phyloP scores from a whole-genome alignment of 441 rosid species.

The Populus hybrid region DNA sequence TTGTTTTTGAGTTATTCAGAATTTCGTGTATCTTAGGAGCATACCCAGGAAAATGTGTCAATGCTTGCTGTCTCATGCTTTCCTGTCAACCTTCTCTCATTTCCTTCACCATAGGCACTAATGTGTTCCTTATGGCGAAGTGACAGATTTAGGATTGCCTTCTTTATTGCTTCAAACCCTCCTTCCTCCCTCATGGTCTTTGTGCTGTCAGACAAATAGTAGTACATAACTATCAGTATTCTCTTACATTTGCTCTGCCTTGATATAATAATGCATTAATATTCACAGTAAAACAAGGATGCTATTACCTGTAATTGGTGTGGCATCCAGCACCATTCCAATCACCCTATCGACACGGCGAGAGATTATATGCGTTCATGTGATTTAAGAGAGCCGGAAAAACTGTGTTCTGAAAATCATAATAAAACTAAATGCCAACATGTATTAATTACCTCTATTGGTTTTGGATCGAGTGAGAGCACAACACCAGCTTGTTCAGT shows the following conservation, averaged over 20 bases:
- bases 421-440: neutral
- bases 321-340: constrained; percentile 99
- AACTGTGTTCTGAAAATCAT: neutral
- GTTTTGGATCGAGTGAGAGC: constrained; percentile 89
- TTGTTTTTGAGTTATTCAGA: neutral
- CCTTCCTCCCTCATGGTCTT: constrained; percentile 96
- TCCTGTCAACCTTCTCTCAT: constrained; percentile 95
- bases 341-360: constrained; percentile 60
- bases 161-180: constrained; percentile 81
- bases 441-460: constrained; percentile 62
- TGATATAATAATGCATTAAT: neutral
- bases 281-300: neutral
- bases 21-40: constrained; percentile 5
- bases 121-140: constrained; percentile 91
- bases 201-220: constrained; percentile 43
- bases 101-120: constrained; percentile 96
- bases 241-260: neutral
- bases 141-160: constrained; percentile 85
- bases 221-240: neutral
- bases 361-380: neutral
- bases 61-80: constrained; percentile 97
- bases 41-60: constrained; percentile 90
- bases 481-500: constrained; percentile 98
- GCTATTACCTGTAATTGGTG: constrained; percentile 72
- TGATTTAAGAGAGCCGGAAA: neutral